Evolutionary conservation across 305 asterid genomes (phyloP).

Genomic region (Solanum hybrid): DNA sequence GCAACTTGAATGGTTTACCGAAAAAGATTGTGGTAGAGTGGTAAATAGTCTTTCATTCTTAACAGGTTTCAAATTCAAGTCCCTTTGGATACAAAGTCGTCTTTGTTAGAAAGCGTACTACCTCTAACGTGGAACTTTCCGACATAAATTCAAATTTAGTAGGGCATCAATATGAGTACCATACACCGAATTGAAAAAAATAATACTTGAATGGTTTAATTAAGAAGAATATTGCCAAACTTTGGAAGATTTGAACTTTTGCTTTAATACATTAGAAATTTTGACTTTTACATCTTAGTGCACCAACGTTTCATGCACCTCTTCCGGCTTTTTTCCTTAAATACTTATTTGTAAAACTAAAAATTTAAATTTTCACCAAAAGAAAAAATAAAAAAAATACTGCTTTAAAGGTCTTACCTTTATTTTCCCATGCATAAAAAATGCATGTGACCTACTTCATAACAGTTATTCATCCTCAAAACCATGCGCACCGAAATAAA

Average conservation of each 20-base stretch:
- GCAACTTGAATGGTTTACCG: not conserved
- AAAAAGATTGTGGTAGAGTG: too few relatives aligned
- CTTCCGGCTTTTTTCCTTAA: slow-evolving; percentile 1
- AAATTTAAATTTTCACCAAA: not conserved
- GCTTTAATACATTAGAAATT: slow-evolving; percentile 4
- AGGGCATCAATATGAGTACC: not conserved
- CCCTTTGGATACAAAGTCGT: too few relatives aligned
- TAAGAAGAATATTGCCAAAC: not conserved
- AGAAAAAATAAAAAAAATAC: not conserved
- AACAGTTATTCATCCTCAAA: not conserved
- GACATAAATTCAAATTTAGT: not conserved
- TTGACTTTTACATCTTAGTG: slow-evolving; percentile 16
- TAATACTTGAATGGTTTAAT: not conserved
- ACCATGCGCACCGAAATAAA: not conserved
- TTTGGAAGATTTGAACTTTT: slow-evolving; percentile 14
- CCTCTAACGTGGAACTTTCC: not conserved
- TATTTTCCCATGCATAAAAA: not conserved
- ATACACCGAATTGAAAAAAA: too few relatives aligned
- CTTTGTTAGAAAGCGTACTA: not conserved
- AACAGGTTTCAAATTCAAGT: too few relatives aligned
- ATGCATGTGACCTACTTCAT: not conserved
- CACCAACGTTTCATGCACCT: slow-evolving; percentile 12
- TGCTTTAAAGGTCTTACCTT: not conserved
- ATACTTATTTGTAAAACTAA: not conserved
- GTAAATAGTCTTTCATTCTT: too few relatives aligned